phyloP scores from a whole-genome alignment of 257 asterid genomes.

The Lycium ferocissimum region DNA sequence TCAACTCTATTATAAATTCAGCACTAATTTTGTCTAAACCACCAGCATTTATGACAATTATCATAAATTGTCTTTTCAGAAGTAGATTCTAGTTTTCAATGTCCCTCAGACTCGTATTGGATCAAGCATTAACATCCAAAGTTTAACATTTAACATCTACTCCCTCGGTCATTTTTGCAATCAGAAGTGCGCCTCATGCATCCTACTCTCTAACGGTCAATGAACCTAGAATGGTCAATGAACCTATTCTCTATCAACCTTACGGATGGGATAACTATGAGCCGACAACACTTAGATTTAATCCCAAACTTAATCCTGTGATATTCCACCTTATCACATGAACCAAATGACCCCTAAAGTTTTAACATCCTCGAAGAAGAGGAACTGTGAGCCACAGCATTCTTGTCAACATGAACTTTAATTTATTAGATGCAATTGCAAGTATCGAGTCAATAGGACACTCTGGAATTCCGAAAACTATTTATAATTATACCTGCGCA shows the following conservation, averaged over 20 bases:
- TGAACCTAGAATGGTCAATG: background rate
- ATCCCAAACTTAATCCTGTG: too few relatives aligned
- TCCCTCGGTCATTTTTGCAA: background rate
- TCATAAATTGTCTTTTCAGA: slow-evolving; percentile 1
- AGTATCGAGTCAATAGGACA: background rate
- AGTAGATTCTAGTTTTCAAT: background rate
- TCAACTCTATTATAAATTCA: background rate
- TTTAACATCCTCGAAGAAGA: background rate
- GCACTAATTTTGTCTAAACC: background rate
- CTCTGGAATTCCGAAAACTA: background rate
- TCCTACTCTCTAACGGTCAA: background rate
- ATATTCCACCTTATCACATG: too few relatives aligned
- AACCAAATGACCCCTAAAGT: too few relatives aligned
- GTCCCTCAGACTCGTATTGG: background rate
- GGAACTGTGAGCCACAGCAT: background rate
- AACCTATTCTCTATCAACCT: background rate
- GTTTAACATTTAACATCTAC: background rate
- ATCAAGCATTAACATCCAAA: background rate
- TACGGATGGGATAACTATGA: background rate
- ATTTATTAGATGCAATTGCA: background rate
- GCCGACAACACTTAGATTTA: too few relatives aligned
- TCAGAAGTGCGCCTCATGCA: background rate
- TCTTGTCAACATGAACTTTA: background rate
- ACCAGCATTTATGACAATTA: background rate
- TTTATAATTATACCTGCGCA: slow-evolving; percentile 54